phyloP scores from a whole-genome alignment of 768 basidiomycete species.

The Tulasnella sp. region DNA sequence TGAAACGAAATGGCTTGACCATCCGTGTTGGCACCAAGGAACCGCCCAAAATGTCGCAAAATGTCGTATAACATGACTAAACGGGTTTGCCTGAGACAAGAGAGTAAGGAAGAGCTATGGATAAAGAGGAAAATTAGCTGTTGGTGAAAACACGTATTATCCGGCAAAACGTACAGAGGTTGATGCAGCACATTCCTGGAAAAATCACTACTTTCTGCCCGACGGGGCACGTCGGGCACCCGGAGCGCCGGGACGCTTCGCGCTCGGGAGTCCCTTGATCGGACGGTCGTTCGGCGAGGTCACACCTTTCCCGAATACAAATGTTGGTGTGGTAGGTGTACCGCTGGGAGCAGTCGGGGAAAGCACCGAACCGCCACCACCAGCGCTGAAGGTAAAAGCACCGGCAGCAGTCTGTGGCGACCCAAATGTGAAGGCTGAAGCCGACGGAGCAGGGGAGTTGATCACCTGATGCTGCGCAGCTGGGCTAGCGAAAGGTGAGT shows the following conservation, averaged over 20 bases:
- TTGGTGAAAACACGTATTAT: neutral
- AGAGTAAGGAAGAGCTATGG: neutral
- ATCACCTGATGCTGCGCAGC: conserved; percentile 4
- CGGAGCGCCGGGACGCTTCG: neutral
- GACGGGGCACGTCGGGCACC: neutral
- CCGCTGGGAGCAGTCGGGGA: neutral
- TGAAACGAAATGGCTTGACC: conserved; percentile 11
- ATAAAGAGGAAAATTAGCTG: neutral
- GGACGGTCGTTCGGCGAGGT: neutral
- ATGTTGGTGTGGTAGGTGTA: neutral
- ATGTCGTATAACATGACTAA: neutral
- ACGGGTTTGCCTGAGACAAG: neutral
- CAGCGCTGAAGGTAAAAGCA: neutral
- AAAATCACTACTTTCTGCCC: neutral
- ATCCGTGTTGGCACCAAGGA: neutral
- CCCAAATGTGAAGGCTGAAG: neutral
- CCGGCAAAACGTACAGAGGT: neutral
- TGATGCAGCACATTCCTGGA: neutral
- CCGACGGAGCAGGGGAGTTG: neutral
- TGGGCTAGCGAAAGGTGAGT: conserved; percentile 15
- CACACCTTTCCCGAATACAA: neutral
- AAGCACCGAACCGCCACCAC: neutral
- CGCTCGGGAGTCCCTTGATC: neutral
- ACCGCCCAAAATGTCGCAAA: neutral
- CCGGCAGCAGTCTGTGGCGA: neutral